A percentile compares a stretch with the other conserved stretches of the same genome.
phyloP scores from a whole-genome alignment of 257 asterid species.

The Penstemon davidsonii region DNA sequence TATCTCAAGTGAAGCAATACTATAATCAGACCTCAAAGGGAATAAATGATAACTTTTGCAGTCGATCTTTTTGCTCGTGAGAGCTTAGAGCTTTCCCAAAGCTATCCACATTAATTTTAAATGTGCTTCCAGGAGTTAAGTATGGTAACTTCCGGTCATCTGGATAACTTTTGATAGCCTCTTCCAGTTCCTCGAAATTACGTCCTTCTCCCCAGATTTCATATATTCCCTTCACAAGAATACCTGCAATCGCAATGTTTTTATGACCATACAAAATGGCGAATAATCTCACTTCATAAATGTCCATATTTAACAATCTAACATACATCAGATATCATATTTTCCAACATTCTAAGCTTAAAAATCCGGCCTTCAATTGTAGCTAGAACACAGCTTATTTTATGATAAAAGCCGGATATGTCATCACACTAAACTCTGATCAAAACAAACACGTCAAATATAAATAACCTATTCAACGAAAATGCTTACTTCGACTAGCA shows the following conservation, averaged over 20 bases:
- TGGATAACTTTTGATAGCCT: constrained; percentile 62
- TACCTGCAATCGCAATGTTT: constrained; percentile 51
- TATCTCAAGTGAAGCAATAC: background rate
- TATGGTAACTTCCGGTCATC: constrained; percentile 71
- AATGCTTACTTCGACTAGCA: constrained; percentile 72
- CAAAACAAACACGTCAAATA: too few relatives aligned
- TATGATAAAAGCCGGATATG: too few relatives aligned
- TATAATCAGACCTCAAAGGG: constrained; percentile 71
- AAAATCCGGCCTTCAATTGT: too few relatives aligned
- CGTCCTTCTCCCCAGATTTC: constrained; percentile 96
- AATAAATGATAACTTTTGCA: constrained; percentile 61
- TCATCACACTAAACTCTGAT: too few relatives aligned
- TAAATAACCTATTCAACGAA: background rate
- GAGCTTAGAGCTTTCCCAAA: constrained; percentile 81
- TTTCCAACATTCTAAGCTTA: too few relatives aligned
- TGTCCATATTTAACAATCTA: background rate
- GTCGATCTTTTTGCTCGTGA: constrained; percentile 70
- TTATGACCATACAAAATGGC: constrained; percentile 10
- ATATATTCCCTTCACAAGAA: constrained; percentile 92
- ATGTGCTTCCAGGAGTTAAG: constrained; percentile 67
- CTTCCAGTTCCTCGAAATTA: constrained; percentile 79
- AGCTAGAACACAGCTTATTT: too few relatives aligned
- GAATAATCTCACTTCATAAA: background rate
- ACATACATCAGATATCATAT: background rate
- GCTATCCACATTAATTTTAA: constrained; percentile 72